These are phyloP conservation scores for Leccinum boreale DNA, from an alignment of 768 basidiomycete genomes.

Conservation along the genomic window DNA sequence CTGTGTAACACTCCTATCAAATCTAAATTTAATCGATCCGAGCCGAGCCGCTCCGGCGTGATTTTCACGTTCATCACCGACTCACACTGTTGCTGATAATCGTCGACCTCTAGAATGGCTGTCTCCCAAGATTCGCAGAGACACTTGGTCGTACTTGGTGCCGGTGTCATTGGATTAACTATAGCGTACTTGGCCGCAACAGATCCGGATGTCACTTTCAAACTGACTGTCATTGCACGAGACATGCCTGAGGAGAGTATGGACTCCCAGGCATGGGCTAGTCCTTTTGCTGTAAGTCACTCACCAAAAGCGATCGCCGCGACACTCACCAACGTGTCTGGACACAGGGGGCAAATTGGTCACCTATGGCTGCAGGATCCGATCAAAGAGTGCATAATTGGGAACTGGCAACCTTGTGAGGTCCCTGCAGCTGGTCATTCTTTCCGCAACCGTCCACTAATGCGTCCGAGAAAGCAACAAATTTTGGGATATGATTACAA, in stretches of 20 bases:
- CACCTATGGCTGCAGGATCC: slow-evolving; percentile 37
- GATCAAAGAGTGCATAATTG: slow-evolving; percentile 35
- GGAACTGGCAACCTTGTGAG: slow-evolving; percentile 45
- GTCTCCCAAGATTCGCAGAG: slow-evolving; percentile 2
- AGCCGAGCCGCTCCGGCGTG: neutral
- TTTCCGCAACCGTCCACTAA: slow-evolving; percentile 4
- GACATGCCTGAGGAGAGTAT: slow-evolving; percentile 34
- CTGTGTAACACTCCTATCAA: neutral
- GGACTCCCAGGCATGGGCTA: slow-evolving; percentile 45
- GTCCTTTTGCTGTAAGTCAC: slow-evolving; percentile 47
- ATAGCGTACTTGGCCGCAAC: slow-evolving; percentile 33
- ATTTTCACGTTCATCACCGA: neutral
- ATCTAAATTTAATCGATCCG: neutral
- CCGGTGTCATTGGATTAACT: slow-evolving; percentile 39
- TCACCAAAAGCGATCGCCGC: neutral
- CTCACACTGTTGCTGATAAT: neutral
- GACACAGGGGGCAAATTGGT: slow-evolving; percentile 46
- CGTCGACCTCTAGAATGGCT: slow-evolving; percentile 9
- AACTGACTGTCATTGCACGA: slow-evolving; percentile 32
- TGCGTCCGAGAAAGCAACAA: slow-evolving; percentile 33
- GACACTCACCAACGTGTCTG: neutral
- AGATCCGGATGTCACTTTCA: slow-evolving; percentile 17
- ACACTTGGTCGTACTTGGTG: slow-evolving; percentile 34
- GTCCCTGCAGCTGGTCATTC: neutral
- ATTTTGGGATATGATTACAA: slow-evolving; percentile 46